Percentiles rank a stretch among this genome's conserved stretches.
These are phyloP conservation scores for Osmozyma mogii DNA, from an alignment of 805 yeast genomes.

Conservation along the genomic window DNA sequence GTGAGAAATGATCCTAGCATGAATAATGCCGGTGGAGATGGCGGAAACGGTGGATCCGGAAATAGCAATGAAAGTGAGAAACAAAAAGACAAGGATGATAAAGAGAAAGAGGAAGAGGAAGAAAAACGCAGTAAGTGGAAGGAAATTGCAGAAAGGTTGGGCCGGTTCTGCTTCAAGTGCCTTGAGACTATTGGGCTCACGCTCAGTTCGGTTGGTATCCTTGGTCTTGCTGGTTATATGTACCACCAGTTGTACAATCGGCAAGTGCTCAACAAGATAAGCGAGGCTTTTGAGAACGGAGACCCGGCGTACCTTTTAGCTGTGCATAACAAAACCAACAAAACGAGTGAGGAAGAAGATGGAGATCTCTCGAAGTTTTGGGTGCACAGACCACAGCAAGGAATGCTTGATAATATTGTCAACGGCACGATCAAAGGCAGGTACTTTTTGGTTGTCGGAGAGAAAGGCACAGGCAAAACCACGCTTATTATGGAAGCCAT, in stretches of 20 bases:
- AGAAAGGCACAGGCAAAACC: constrained; percentile 82
- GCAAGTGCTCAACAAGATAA: constrained; percentile 59
- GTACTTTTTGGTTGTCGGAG: constrained; percentile 69
- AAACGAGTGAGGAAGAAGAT: constrained; percentile 8
- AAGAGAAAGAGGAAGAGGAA: constrained; percentile 10
- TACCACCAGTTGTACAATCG: constrained; percentile 56
- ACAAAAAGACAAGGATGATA: constrained; percentile 2
- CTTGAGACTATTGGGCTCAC: constrained; percentile 68
- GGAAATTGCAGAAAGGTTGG: constrained; percentile 13
- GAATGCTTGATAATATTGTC: constrained; percentile 54
- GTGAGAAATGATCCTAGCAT: too few species aligned
- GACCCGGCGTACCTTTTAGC: constrained; percentile 58
- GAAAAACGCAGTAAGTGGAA: constrained; percentile 12
- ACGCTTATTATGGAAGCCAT: constrained; percentile 67
- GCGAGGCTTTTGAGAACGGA: constrained; percentile 56
- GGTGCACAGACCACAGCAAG: constrained; percentile 68
- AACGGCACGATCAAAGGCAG: constrained; percentile 59
- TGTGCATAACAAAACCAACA: constrained; percentile 39
- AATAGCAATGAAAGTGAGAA: constrained; percentile 3
- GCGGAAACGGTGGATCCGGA: not conserved
- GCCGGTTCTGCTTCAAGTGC: constrained; percentile 32
- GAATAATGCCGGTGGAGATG: constrained; percentile 1
- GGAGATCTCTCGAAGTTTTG: constrained; percentile 36
- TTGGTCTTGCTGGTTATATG: constrained; percentile 64
- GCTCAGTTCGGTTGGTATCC: constrained; percentile 55